Percentiles rank a stretch among this genome's conserved stretches.
These are phyloP conservation scores for Poa annua DNA, from an alignment of 176 grass and related monocot species.

Conservation along the genomic window DNA sequence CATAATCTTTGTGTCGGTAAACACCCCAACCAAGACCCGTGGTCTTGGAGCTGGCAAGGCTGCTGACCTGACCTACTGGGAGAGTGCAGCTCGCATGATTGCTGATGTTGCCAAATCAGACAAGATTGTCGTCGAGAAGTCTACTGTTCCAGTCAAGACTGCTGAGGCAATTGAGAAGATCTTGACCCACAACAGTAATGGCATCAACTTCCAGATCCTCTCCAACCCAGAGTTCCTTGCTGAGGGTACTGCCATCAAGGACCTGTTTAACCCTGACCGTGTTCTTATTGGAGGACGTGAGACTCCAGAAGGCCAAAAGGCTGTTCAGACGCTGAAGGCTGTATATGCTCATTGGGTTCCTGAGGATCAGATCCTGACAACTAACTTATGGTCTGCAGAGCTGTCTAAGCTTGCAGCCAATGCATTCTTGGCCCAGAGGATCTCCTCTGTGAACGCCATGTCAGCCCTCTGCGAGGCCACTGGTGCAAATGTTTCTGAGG, in stretches of 20 bases:
- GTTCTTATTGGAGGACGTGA: conserved; percentile 71
- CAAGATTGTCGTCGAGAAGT: conserved; percentile 76
- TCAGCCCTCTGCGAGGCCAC: conserved; percentile 56
- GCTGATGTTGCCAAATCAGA: conserved; percentile 64
- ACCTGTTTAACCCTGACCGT: conserved; percentile 65
- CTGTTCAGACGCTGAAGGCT: conserved; percentile 60
- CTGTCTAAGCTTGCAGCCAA: conserved; percentile 78
- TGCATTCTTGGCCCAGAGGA: conserved; percentile 70
- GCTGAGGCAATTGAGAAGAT: conserved; percentile 84
- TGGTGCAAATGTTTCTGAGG: conserved; percentile 62
- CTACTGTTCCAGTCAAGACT: conserved; percentile 74
- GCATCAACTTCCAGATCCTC: conserved; percentile 74
- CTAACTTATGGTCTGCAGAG: conserved; percentile 78
- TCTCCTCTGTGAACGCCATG: conserved; percentile 48
- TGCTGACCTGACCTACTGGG: conserved; percentile 76
- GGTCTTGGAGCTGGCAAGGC: conserved; percentile 76
- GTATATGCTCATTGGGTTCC: conserved; percentile 75
- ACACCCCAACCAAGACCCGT: conserved; percentile 72
- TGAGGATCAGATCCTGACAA: conserved; percentile 65
- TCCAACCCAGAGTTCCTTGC: conserved; percentile 81
- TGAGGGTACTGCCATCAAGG: conserved; percentile 69
- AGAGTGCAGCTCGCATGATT: conserved; percentile 78
- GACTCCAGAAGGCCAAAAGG: conserved; percentile 54
- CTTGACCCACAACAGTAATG: conserved; percentile 70
- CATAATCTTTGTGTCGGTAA: conserved; percentile 77